phyloP scores from a whole-genome alignment of 164 flowering plant genomes.

The Dillenia turbinata region DNA sequence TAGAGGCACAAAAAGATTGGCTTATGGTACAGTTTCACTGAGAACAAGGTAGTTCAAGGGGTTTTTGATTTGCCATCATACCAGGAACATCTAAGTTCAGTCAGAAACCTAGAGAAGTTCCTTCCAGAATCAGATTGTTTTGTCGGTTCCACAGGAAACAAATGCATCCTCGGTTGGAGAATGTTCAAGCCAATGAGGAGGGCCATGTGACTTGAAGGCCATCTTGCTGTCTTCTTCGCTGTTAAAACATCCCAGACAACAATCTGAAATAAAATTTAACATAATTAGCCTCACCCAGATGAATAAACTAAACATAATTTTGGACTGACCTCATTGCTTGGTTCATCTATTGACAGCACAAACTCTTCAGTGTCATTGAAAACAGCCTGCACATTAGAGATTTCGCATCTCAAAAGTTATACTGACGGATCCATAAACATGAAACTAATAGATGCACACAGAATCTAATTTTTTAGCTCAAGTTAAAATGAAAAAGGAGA shows the following conservation, averaged over 20 bases:
- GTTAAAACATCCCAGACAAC: slow-evolving; percentile 81
- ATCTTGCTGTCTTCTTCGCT: slow-evolving; percentile 65
- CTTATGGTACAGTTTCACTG: no score
- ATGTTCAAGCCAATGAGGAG: slow-evolving; percentile 85
- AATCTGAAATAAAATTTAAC: slow-evolving; percentile 38
- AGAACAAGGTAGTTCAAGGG: no score
- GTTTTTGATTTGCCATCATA: background rate
- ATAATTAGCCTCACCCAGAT: slow-evolving; percentile 4
- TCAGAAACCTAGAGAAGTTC: slow-evolving; percentile 32
- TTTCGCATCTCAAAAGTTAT: background rate
- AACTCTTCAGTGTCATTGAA: slow-evolving; percentile 83
- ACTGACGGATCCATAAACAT: background rate
- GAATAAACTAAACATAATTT: background rate
- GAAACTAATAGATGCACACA: background rate
- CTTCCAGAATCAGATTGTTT: slow-evolving; percentile 80
- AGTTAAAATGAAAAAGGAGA: no score
- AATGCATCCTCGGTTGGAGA: slow-evolving; percentile 79
- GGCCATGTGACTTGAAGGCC: slow-evolving; percentile 77
- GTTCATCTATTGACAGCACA: slow-evolving; percentile 70
- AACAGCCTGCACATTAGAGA: slow-evolving; percentile 55
- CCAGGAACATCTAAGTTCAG: background rate
- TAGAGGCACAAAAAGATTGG: no score
- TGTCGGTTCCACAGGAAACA: slow-evolving; percentile 72
- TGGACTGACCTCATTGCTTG: slow-evolving; percentile 64
- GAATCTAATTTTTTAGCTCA: background rate